Evolutionary conservation across 1,139 yeast species (phyloP), one percentile per base, ranked within the genome.

Genomic region (Diutina mesorugosa): DNA sequence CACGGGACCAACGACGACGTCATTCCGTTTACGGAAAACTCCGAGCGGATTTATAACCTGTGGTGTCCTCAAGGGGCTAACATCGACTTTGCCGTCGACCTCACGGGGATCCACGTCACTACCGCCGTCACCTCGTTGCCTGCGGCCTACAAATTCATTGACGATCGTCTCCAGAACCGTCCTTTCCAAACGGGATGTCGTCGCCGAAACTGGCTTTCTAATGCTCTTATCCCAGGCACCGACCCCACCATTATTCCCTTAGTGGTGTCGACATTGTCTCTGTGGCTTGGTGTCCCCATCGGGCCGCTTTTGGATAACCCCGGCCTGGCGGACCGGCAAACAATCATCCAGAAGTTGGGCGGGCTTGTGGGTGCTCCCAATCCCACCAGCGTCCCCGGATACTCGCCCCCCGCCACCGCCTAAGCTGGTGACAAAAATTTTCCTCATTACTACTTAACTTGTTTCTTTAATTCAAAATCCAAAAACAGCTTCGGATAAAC

Each of bases 21-120:
- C 14, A 58, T 61, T 2, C 63, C 64, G 4, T 35, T 55, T 28
- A 46, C 21, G 6, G 55, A 53, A 32, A 58, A 16, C 32, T n/a
- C 59, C 14, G 16, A 56, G 32, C 35, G 56, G 2, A 57, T 56
- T 4, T 59, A 56, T 51, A 55, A 56, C 6, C 47, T 51, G 21
- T 61, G 57, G 56, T 55, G 59, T 28, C 32, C 29, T 2, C 47
- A 59, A 55, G 60, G 60, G 12, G 57, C 59, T 46, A 59, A 60
- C 16, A 57, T 61, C 29, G 61, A 60, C 53, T 66, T 70, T 56
- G 63, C 67, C 16, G 29, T n/a, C 6, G 45, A 30, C 32, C 5
- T 26, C 32, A 30, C 38, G 6, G 52, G 51, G 32, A 30, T 48
- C 45, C 45, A 50, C 35, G 28, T n/a, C 14, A 50, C n/a, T n/a